A percentile compares a stretch with the other conserved stretches of the same genome.
phyloP scores from a whole-genome alignment of 2,329 filamentous ascomycete genomes.

The Alternaria sp. region DNA sequence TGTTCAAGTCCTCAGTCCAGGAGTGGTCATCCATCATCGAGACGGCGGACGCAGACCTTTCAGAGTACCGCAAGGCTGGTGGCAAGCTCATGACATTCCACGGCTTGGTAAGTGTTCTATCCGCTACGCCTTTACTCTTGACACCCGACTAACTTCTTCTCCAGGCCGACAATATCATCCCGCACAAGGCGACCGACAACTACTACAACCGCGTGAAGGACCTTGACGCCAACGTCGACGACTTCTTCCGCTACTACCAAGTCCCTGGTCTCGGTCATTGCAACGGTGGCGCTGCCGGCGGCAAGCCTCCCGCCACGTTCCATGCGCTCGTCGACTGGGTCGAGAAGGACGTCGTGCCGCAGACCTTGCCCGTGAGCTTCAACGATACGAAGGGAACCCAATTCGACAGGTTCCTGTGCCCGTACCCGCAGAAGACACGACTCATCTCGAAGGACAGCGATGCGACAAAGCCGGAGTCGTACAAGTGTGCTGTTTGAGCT shows the following conservation, averaged over 20 bases:
- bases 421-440: constrained; percentile 20
- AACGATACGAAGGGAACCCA: constrained; percentile 3
- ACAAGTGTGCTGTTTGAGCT: constrained; percentile 2
- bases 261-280: constrained; percentile 34
- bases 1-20: background rate
- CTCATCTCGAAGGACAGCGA: constrained; percentile 10
- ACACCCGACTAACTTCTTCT: background rate
- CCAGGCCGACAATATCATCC: constrained; percentile 1
- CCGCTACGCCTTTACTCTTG: background rate
- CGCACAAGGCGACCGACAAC: constrained; percentile 8
- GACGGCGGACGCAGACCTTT: constrained; percentile 24
- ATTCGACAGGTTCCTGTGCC: constrained; percentile 23
- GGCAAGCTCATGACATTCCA: constrained; percentile 38
- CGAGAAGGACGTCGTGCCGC: constrained; percentile 26
- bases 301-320: constrained; percentile 43
- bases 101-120: constrained; percentile 15
- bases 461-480: constrained; percentile 13
- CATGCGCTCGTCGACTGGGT: constrained; percentile 36
- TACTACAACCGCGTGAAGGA: constrained; percentile 22
- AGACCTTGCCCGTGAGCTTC: constrained; percentile 9
- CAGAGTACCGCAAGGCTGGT: constrained; percentile 19
- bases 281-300: constrained; percentile 22
- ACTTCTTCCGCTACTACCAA: constrained; percentile 34
- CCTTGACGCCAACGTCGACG: constrained; percentile 13
- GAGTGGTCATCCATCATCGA: constrained; percentile 21